A percentile compares a stretch with the other conserved stretches of the same genome.
Evolutionary conservation across 768 basidiomycete genomes (phyloP).

Genomic region (Russula foetens): DNA sequence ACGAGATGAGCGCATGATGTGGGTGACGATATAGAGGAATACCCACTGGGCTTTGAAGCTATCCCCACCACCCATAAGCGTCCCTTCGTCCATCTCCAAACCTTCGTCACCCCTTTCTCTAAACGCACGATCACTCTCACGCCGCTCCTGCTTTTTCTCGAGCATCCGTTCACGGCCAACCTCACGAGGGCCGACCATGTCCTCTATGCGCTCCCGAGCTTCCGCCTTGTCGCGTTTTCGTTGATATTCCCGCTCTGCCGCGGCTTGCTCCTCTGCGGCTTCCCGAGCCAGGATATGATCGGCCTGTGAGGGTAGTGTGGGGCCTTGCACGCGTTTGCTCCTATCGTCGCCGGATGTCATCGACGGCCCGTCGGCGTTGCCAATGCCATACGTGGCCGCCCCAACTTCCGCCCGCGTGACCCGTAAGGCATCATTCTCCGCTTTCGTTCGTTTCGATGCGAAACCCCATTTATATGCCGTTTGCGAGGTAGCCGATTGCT

Average conservation of each 20-base stretch:
- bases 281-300: conserved; percentile 70
- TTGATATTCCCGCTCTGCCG: conserved; percentile 45
- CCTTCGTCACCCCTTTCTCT: conserved; percentile 69
- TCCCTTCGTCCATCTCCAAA: conserved; percentile 72
- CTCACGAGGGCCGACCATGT: conserved; percentile 70
- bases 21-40: conserved; percentile 8
- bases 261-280: conserved; percentile 40
- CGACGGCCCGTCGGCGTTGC: conserved; percentile 13
- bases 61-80: conserved; percentile 75
- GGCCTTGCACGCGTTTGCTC: conserved; percentile 48
- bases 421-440: conserved; percentile 51
- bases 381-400: conserved; percentile 33
- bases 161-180: conserved; percentile 78
- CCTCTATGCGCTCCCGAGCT: conserved; percentile 63
- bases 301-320: conserved; percentile 57
- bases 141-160: conserved; percentile 73
- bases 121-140: conserved; percentile 64
- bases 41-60: conserved; percentile 72
- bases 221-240: conserved; percentile 63
- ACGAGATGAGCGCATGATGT: background rate
- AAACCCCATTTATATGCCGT: conserved; percentile 90
- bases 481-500: conserved; percentile 51
- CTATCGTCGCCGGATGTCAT: conserved; percentile 12
- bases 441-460: conserved; percentile 53
- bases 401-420: conserved; percentile 52